Base-by-base conservation (phyloP, 2,329 filamentous ascomycete genomes). In the Graphilbum fragrans region DNA sequence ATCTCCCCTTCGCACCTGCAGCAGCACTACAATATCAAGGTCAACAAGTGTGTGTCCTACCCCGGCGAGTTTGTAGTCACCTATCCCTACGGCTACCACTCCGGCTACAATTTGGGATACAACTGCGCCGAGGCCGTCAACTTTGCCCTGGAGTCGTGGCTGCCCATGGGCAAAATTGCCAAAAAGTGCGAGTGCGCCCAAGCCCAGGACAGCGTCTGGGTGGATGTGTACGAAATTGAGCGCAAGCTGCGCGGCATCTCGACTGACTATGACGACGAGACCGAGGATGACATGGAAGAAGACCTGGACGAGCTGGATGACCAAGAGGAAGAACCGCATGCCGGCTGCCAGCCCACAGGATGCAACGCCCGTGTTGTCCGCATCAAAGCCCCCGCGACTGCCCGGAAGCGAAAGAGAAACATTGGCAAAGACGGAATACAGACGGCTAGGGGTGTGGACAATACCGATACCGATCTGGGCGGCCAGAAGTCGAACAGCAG, bases 91-190 rank as follows among this genome's bases (percentile, higher is more conserved):
- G 92, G 92, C 19, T 98, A 98, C 58, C 92, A 98, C 57, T 98
- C 92, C 5, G 92, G 92, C 5, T 98, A 93, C 60, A 98, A 98
- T 53, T 67, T 98, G 31, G 92, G 93, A 16, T 98, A 98, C 66
- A 98, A 98, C 58, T 98, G 92, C 61, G 92, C 92, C 22, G 92
- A 98, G 58, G 94, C 92, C 8, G 92, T 98, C 64, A 98, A 98
- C 58, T 98, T 98, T 59, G 92, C 90, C 5, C 80, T 94, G 9
- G 88, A 95, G 50, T 82, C 86, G 23, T 98, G 92, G 92, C 65
- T 98, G 36, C 82, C 93, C 39, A 95, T 92, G 67, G 92, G 88
- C 19, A 86, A 87, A 53, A 87, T 94, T 51, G 92, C 92, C 16
- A 94, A 95, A 63, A 93, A 92, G 59, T 98, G 92, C 61, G 82